Evolutionary conservation across 768 basidiomycete genomes (phyloP).

Genomic region (Ramaria rubella): DNA sequence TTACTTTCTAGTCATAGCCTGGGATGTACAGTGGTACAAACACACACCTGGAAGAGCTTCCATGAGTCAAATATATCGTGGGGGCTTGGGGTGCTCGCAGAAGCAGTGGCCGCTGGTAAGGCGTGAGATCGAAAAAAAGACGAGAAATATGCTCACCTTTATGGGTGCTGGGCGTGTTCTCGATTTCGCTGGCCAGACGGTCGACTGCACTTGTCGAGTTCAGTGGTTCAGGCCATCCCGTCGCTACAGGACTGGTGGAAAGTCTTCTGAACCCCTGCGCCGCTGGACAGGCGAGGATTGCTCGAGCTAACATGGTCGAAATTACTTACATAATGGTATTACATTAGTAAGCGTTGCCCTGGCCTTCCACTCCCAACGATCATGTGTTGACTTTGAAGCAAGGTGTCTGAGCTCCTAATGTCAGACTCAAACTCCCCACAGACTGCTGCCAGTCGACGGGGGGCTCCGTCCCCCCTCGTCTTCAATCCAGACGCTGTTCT

Average conservation of each 20-base stretch:
- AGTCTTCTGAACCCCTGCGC: neutral
- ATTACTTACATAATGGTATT: constrained; percentile 2
- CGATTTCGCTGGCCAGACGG: neutral
- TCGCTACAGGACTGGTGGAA: neutral
- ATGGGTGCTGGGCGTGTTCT: neutral
- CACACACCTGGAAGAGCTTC: neutral
- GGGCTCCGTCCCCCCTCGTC: constrained; percentile 69
- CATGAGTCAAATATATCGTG: neutral
- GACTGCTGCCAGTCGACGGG: constrained; percentile 28
- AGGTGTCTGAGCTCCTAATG: constrained; percentile 6
- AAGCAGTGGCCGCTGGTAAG: neutral
- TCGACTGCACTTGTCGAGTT: neutral
- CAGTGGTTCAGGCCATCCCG: neutral
- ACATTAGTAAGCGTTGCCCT: neutral
- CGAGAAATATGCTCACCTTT: neutral
- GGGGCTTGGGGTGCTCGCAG: neutral
- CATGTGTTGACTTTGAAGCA: neutral
- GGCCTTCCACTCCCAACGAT: neutral
- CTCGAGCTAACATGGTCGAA: neutral
- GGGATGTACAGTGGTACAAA: neutral
- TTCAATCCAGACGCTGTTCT: constrained; percentile 43
- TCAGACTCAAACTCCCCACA: constrained; percentile 7
- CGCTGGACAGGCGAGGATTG: neutral
- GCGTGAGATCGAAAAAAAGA: neutral
- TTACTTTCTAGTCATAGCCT: neutral